Evolutionary conservation across 176 grass and related monocot genomes (phyloP).

Genomic region (Rhynchospora pubera): DNA sequence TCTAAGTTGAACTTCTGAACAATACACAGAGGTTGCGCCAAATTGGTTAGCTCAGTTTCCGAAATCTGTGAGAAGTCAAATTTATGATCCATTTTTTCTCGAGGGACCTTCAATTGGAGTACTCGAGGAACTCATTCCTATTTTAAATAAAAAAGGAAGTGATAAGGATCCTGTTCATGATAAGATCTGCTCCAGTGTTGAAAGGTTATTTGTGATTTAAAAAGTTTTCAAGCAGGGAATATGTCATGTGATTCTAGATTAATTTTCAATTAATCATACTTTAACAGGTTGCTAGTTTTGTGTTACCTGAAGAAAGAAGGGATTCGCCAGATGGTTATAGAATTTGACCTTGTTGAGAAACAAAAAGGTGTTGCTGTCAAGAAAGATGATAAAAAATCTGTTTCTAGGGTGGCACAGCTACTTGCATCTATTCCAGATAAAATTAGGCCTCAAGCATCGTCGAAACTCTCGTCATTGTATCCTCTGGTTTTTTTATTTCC

Average conservation of each 20-base stretch:
- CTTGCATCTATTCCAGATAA: conserved; percentile 95
- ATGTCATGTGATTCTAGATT: conserved; percentile 20
- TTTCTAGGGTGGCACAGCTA: conserved; percentile 61
- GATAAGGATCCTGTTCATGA: conserved; percentile 50
- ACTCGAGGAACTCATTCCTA: conserved; percentile 64
- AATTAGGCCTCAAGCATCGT: conserved; percentile 44
- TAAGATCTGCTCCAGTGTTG: conserved; percentile 50
- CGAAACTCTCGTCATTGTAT: conserved; percentile 60
- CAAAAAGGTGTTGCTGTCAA: conserved; percentile 26
- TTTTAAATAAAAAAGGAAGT: conserved; percentile 47
- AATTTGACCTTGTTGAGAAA: conserved; percentile 38
- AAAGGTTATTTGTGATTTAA: conserved; percentile 44
- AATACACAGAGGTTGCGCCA: conserved; percentile 66
- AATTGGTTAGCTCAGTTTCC: conserved; percentile 57
- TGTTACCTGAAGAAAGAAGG: conserved; percentile 78
- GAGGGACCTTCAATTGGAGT: conserved; percentile 77
- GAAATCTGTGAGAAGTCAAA: conserved; percentile 46
- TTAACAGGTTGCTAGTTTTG: conserved; percentile 62
- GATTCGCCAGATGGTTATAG: conserved; percentile 42
- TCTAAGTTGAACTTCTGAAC: conserved; percentile 17
- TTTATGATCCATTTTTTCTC: conserved; percentile 91
- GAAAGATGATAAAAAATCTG: conserved; percentile 33
- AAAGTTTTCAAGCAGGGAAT: conserved; percentile 11
- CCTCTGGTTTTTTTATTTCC: conserved; percentile 23
- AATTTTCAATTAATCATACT: neutral